These are phyloP conservation scores for Botryotinia calthae DNA, from an alignment of 2,329 filamentous ascomycete species.

Conservation along the genomic window DNA sequence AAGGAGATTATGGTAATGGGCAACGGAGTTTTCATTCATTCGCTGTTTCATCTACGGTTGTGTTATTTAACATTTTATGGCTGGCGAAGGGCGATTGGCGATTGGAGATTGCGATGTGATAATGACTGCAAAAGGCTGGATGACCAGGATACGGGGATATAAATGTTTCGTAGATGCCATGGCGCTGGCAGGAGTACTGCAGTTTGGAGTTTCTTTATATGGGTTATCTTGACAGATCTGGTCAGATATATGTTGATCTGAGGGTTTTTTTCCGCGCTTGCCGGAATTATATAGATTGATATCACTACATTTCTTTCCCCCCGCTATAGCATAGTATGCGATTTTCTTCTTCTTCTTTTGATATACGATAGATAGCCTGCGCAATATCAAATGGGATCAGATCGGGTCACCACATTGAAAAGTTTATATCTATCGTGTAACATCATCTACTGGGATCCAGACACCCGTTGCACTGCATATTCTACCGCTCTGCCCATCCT, in stretches of 20 bases:
- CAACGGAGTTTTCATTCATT: background rate
- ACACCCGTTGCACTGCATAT: background rate
- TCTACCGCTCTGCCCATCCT: background rate
- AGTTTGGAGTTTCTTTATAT: constrained; percentile 4
- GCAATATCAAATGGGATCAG: background rate
- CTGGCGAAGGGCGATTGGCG: background rate
- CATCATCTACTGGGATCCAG: constrained; percentile 5
- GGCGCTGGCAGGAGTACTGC: constrained; percentile 9
- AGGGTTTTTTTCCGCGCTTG: background rate
- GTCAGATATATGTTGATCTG: background rate
- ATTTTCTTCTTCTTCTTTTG: background rate
- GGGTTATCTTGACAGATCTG: background rate
- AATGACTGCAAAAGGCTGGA: constrained; percentile 12
- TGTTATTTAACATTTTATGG: background rate
- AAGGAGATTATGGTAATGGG: background rate
- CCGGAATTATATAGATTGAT: background rate
- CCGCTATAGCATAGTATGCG: background rate
- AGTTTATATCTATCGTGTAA: background rate
- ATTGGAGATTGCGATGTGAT: background rate
- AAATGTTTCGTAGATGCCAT: constrained; percentile 9
- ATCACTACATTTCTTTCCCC: background rate
- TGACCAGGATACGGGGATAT: background rate
- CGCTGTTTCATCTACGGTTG: background rate
- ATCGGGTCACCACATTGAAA: background rate
- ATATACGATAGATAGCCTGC: background rate